A percentile compares a stretch with the other conserved stretches of the same genome.
Conservation (phyloP, 768 basidiomycete genomes). For the Podaxis sp. region DNA sequence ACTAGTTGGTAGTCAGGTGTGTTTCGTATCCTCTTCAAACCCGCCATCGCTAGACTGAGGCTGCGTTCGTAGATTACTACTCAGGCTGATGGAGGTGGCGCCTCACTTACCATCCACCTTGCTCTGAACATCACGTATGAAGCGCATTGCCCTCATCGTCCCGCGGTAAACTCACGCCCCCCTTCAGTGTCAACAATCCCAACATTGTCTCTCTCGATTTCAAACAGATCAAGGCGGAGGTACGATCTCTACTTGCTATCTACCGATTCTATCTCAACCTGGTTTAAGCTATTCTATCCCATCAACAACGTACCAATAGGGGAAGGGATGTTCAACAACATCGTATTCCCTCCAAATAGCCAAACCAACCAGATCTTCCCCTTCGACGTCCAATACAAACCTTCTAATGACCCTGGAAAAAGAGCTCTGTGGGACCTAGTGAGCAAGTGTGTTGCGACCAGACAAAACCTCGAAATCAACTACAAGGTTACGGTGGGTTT, state of each 20-base stretch:
- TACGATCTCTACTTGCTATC: constrained; percentile 25
- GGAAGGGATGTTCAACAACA: constrained; percentile 48
- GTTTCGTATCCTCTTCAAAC: constrained; percentile 16
- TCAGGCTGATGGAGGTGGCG: not conserved
- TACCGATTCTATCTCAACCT: not conserved
- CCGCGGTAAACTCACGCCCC: not conserved
- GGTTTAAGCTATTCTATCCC: constrained; percentile 67
- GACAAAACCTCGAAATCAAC: constrained; percentile 51
- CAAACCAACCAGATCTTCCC: constrained; percentile 76
- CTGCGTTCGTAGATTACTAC: not conserved
- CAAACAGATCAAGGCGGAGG: constrained; percentile 61
- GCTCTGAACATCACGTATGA: constrained; percentile 12
- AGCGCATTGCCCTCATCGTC: not conserved
- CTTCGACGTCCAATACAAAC: constrained; percentile 64
- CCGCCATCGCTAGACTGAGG: not conserved
- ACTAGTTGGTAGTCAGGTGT: constrained; percentile 46
- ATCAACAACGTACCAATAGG: constrained; percentile 71
- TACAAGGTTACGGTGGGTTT: constrained; percentile 65
- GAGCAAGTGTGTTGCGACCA: constrained; percentile 56
- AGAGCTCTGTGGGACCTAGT: constrained; percentile 62
- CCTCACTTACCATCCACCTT: constrained; percentile 10
- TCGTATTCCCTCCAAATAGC: constrained; percentile 49
- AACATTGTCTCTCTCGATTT: constrained; percentile 74
- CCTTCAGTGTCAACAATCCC: constrained; percentile 69
- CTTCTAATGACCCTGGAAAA: constrained; percentile 48